phyloP scores from a whole-genome alignment of 768 basidiomycete species.

The Boletus reticulatus region DNA sequence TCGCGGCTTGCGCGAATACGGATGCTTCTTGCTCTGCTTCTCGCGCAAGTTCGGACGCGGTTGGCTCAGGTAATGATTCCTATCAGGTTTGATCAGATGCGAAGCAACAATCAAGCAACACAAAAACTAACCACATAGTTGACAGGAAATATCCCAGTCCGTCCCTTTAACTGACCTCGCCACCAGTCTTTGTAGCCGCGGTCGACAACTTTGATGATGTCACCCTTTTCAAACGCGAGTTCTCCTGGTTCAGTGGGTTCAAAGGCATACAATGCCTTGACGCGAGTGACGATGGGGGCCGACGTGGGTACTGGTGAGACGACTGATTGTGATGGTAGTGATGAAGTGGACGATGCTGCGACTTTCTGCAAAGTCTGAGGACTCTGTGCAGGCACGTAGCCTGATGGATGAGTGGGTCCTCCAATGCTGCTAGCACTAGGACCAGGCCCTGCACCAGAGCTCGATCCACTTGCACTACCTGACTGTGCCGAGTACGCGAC shows the following conservation, averaged over 20 bases:
- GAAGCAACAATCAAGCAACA: neutral
- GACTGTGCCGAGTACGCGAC: slow-evolving; percentile 41
- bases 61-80: slow-evolving; percentile 87
- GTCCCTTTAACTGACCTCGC: slow-evolving; percentile 86
- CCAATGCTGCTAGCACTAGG: slow-evolving; percentile 17
- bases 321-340: slow-evolving; percentile 22
- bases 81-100: slow-evolving; percentile 25
- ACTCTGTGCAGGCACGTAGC: slow-evolving; percentile 59
- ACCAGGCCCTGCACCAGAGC: slow-evolving; percentile 17
- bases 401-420: slow-evolving; percentile 45
- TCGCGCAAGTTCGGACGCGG: slow-evolving; percentile 65
- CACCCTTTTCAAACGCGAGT: slow-evolving; percentile 87
- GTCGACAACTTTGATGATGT: slow-evolving; percentile 93
- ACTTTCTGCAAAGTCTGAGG: slow-evolving; percentile 44
- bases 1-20: slow-evolving; percentile 83
- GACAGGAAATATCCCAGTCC: slow-evolving; percentile 94
- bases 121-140: slow-evolving; percentile 80
- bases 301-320: slow-evolving; percentile 15
- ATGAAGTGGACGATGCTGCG: slow-evolving; percentile 28
- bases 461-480: slow-evolving; percentile 36
- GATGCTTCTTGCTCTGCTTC: slow-evolving; percentile 88
- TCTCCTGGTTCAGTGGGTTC: slow-evolving; percentile 87
- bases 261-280: slow-evolving; percentile 86
- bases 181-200: slow-evolving; percentile 97
- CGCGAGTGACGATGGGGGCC: slow-evolving; percentile 65